Evolutionary conservation across 192 early-diverging fungal species (phyloP).

Genomic region (Glomus cerebriforme): DNA sequence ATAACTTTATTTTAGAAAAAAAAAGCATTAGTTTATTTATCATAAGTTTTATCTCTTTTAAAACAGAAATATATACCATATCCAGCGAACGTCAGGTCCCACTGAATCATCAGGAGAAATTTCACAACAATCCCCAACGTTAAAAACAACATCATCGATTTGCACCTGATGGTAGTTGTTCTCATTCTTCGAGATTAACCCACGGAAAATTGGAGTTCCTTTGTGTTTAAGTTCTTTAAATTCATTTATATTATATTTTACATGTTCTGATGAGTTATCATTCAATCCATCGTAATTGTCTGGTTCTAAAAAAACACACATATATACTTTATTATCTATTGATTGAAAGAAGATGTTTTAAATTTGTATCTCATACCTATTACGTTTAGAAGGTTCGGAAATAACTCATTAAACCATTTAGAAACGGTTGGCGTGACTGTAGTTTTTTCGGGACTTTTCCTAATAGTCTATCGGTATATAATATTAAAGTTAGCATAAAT

Average conservation of each 20-base stretch:
- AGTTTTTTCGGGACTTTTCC: constrained; percentile 5
- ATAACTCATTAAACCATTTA: constrained; percentile 18
- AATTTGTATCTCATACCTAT: constrained; percentile 8
- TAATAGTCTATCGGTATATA: not conserved
- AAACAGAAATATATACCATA: not conserved
- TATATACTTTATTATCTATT: not conserved
- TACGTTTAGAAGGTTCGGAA: not conserved
- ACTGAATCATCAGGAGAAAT: not conserved
- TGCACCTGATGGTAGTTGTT: not conserved
- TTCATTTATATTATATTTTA: not conserved
- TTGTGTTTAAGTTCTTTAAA: not conserved
- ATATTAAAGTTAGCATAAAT: not conserved
- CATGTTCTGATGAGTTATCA: not conserved
- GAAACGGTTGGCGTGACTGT: constrained; percentile 22
- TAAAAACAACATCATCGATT: not conserved
- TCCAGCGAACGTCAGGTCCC: not conserved
- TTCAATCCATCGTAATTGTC: not conserved
- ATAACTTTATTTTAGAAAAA: not conserved
- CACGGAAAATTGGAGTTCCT: not conserved
- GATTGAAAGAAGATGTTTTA: not conserved
- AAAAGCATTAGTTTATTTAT: not conserved
- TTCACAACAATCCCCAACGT: not conserved
- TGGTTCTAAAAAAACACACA: not conserved
- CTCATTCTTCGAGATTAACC: not conserved
- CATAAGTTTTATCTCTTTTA: not conserved